Base-by-base conservation (phyloP, 768 basidiomycete species). In the Rhodotorula kratochvilovae region DNA sequence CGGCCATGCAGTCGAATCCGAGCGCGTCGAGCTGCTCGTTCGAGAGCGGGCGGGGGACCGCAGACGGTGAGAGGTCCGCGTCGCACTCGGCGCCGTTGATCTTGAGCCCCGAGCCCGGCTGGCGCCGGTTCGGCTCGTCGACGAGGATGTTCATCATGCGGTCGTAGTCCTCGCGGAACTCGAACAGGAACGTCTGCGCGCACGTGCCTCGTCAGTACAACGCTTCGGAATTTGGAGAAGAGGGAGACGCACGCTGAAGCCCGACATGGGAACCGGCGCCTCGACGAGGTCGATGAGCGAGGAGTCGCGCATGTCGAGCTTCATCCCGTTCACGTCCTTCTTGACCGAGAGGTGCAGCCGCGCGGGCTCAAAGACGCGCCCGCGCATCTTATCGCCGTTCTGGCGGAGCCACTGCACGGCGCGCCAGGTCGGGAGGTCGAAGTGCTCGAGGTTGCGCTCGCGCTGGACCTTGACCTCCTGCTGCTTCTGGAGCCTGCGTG, bases 361-460 rank as follows among this genome's bases (percentile, higher is more conserved):
- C 0, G 92, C 87, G 25, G 96, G 95, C 80, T 93, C 90, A 69
- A 89, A 87, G n/a, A 97, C 87, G 64, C 88, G 84, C 85, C 87
- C 88, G 79, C 85, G 86, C 83, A 98, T 92, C 67, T 81, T 81
- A 71, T 84, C 60, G 58, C 82, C 83, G 48, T 70, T 65, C 21
- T 82, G 76, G 23, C 90, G 85, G 57, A 94, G 82, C 90, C 91
- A 94, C 6, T 83, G 67, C 5, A 91, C 87, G 4, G 87, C 87
- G 6, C 85, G 85, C 45, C 85, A 85, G 48, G 85, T 85, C 56
- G 88, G 86, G 0, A 66, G 77, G 76, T 93, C 89, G 83, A 84
- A 85, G 2, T 78, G 72, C 15, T 77, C 63, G 53, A 91, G 83
- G 33, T 78, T 81, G 35, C 84, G 80, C 13, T 92, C 83, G 42